A percentile compares a stretch with the other conserved stretches of the same genome.
phyloP scores from a whole-genome alignment of 2,329 filamentous ascomycete genomes.

The Tolypocladium inflatum region DNA sequence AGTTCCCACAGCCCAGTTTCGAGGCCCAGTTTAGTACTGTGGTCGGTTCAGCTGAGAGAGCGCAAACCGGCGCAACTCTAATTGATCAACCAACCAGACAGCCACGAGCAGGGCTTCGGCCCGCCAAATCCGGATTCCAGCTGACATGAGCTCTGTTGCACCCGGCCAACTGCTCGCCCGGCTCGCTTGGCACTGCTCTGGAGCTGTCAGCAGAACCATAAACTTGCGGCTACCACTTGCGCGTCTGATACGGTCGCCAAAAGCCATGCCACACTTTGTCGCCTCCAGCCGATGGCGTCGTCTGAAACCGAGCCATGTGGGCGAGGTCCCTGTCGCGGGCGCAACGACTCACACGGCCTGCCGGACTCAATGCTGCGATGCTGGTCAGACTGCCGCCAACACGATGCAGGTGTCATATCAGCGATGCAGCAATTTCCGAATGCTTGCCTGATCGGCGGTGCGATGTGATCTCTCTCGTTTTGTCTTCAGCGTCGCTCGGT shows the following conservation, averaged over 20 bases:
- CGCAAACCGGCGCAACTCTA: not conserved
- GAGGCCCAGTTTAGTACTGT: not conserved
- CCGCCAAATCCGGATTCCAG: not conserved
- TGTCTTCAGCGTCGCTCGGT: not conserved
- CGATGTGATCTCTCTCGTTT: not conserved
- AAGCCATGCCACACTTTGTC: not conserved
- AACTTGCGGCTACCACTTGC: not conserved
- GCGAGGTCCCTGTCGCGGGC: not conserved
- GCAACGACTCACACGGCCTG: not conserved
- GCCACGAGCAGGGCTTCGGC: not conserved
- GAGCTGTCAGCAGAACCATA: not conserved
- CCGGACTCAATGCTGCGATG: not conserved
- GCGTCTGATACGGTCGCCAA: not conserved
- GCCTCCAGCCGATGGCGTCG: not conserved
- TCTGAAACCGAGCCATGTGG: not conserved
- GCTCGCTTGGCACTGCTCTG: not conserved
- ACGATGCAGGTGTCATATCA: not conserved
- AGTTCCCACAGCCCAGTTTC: not conserved
- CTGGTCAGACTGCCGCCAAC: not conserved
- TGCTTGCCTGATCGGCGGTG: not conserved
- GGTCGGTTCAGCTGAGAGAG: not conserved
- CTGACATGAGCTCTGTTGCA: not conserved
- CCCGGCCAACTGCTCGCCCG: not conserved
- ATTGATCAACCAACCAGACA: not conserved
- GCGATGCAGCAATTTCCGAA: not conserved